Conservation (phyloP, 2,329 filamentous ascomycete species). For the Cladosporium sp. region DNA sequence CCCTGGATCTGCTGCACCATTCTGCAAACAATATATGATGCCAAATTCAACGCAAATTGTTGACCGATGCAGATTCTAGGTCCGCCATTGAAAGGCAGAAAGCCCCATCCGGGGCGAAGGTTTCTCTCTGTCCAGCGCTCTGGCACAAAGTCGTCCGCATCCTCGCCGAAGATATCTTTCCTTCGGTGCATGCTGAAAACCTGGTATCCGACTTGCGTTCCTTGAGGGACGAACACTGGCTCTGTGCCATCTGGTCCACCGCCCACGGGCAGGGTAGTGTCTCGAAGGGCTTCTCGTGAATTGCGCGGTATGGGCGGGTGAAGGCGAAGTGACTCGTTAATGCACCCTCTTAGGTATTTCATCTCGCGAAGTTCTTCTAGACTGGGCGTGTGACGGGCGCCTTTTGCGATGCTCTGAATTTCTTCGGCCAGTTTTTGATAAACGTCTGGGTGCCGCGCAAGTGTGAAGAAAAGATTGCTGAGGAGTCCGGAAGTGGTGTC, state of each 20-base stretch:
- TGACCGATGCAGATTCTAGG: slow-evolving; percentile 47
- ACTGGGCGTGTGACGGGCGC: slow-evolving; percentile 56
- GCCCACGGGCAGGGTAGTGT: slow-evolving; percentile 45
- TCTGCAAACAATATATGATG: slow-evolving; percentile 44
- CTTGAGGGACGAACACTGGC: slow-evolving; percentile 39
- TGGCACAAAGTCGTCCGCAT: slow-evolving; percentile 35
- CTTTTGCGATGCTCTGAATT: slow-evolving; percentile 45
- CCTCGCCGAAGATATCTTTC: slow-evolving; percentile 33
- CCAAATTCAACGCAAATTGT: slow-evolving; percentile 47
- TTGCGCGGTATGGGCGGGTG: slow-evolving; percentile 49
- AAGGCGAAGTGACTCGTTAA: slow-evolving; percentile 43
- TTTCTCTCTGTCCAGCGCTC: slow-evolving; percentile 30
- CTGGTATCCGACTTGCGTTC: slow-evolving; percentile 37
- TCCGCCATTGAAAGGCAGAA: slow-evolving; percentile 44
- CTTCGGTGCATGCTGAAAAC: slow-evolving; percentile 35
- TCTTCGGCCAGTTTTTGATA: slow-evolving; percentile 67
- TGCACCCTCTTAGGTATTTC: slow-evolving; percentile 62
- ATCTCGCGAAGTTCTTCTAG: slow-evolving; percentile 81
- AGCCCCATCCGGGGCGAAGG: slow-evolving; percentile 43
- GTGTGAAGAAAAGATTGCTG: slow-evolving; percentile 76
- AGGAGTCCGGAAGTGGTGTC: slow-evolving; percentile 86
- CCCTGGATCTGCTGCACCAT: slow-evolving; percentile 41
- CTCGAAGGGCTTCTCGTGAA: slow-evolving; percentile 43
- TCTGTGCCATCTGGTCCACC: slow-evolving; percentile 41
- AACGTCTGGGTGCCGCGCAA: slow-evolving; percentile 64